phyloP scores from a whole-genome alignment of 352 stramenopile species.

The Pythium chondricola region DNA sequence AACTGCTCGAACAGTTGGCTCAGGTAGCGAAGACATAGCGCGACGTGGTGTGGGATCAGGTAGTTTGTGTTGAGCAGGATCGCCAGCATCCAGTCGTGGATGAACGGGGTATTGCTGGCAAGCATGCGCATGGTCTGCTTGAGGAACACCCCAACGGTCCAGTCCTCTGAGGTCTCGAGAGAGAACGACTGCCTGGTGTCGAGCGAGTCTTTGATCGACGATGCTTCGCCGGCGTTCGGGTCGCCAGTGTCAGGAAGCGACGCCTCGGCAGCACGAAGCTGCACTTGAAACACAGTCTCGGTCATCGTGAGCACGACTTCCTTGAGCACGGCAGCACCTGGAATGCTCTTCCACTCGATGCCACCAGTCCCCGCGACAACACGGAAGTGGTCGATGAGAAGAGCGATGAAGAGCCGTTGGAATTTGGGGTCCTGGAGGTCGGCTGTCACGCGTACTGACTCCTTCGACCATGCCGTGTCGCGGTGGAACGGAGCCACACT shows the following conservation, averaged over 20 bases:
- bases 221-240: neutral
- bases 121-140: constrained; percentile 52
- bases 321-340: constrained; percentile 40
- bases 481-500: constrained; percentile 33
- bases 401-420: constrained; percentile 28
- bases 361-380: constrained; percentile 24
- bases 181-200: constrained; percentile 41
- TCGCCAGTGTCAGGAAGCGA: constrained; percentile 27
- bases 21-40: constrained; percentile 58
- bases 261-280: constrained; percentile 37
- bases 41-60: constrained; percentile 63
- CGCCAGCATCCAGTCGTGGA: constrained; percentile 53
- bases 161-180: constrained; percentile 19
- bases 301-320: constrained; percentile 34
- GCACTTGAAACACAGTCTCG: constrained; percentile 30
- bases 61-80: constrained; percentile 64
- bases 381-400: constrained; percentile 54
- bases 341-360: constrained; percentile 64
- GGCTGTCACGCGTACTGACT: constrained; percentile 25
- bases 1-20: constrained; percentile 50
- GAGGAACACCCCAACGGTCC: constrained; percentile 38
- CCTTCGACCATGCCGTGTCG: constrained; percentile 39
- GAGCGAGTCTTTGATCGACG: constrained; percentile 21
- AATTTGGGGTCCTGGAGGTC: constrained; percentile 8
- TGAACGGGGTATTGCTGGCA: constrained; percentile 33